Evolutionary conservation across 1,284 basidiomycete genomes (phyloP).

Genomic region (Tilletia walkeri): DNA sequence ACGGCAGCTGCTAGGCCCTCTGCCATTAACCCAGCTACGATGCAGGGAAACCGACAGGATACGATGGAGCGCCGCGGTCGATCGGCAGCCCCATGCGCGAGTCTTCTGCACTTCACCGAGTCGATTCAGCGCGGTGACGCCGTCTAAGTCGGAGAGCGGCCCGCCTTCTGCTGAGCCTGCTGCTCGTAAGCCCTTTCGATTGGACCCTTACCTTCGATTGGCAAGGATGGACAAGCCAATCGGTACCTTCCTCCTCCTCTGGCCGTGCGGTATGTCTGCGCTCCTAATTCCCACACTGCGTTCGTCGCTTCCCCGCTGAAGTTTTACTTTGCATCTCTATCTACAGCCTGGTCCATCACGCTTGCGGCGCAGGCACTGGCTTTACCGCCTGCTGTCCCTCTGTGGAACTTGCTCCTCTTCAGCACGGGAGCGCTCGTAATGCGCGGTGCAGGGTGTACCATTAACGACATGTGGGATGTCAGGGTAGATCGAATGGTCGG

Average conservation of each 20-base stretch:
- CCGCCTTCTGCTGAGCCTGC: too few species aligned
- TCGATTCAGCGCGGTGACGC: too few species aligned
- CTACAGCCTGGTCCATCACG: conserved; percentile 49
- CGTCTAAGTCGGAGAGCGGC: too few species aligned
- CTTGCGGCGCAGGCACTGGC: conserved; percentile 45
- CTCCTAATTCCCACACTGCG: neutral
- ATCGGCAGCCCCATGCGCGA: too few species aligned
- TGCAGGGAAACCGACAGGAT: too few species aligned
- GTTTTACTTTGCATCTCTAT: neutral
- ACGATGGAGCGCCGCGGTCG: too few species aligned
- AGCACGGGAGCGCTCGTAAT: conserved; percentile 88
- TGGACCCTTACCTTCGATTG: conserved; percentile 75
- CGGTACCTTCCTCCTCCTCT: conserved; percentile 83
- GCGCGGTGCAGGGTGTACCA: conserved; percentile 97
- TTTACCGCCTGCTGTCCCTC: conserved; percentile 32
- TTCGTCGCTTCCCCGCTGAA: neutral
- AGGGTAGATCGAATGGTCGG: conserved; percentile 86
- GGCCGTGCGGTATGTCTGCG: conserved; percentile 74
- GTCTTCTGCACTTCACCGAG: too few species aligned
- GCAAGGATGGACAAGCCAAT: conserved; percentile 93
- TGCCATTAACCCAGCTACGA: too few species aligned
- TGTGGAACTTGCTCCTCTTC: conserved; percentile 67
- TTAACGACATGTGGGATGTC: conserved; percentile 98
- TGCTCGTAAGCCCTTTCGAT: neutral
- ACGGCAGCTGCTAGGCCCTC: too few species aligned